A percentile compares a stretch with the other conserved stretches of the same genome.
phyloP scores from a whole-genome alignment of 345 rosid genomes.

The Eucalyptus camaldulensis region DNA sequence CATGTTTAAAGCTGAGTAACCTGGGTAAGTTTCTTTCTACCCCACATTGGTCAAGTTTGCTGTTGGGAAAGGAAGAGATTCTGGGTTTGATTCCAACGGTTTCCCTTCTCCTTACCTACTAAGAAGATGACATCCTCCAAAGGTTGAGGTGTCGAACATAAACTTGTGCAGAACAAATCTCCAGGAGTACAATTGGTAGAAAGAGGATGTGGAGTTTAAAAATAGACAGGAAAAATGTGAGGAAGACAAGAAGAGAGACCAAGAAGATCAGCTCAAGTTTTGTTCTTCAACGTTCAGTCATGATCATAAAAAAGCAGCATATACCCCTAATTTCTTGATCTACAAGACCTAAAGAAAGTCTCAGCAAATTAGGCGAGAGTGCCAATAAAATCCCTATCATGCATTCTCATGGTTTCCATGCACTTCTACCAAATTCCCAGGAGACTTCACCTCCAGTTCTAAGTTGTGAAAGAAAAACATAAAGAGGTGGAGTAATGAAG shows the following conservation, averaged over 20 bases:
- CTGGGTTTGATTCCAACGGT: not conserved
- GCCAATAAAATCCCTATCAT: not conserved
- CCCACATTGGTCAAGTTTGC: not conserved
- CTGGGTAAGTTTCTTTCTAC: not conserved
- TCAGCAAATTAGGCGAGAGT: not conserved
- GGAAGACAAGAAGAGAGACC: not conserved
- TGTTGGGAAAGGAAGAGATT: not conserved
- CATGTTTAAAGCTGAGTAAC: not conserved
- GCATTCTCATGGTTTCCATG: not conserved
- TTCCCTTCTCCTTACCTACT: not conserved
- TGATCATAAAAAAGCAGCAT: not conserved
- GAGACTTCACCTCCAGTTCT: not conserved
- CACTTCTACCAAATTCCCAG: not conserved
- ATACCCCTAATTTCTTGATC: not conserved
- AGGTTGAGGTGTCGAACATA: not conserved
- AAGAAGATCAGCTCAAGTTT: not conserved
- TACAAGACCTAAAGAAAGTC: not conserved
- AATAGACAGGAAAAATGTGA: not conserved
- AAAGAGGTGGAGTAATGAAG: not conserved
- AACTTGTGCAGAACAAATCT: not conserved
- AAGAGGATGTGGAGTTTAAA: not conserved
- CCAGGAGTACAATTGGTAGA: not conserved
- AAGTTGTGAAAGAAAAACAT: no score
- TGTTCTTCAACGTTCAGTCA: not conserved
- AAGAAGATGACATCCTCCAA: not conserved